Base-by-base conservation (phyloP, 2,329 filamentous ascomycete genomes). In the Botryosphaeria dothidea region DNA sequence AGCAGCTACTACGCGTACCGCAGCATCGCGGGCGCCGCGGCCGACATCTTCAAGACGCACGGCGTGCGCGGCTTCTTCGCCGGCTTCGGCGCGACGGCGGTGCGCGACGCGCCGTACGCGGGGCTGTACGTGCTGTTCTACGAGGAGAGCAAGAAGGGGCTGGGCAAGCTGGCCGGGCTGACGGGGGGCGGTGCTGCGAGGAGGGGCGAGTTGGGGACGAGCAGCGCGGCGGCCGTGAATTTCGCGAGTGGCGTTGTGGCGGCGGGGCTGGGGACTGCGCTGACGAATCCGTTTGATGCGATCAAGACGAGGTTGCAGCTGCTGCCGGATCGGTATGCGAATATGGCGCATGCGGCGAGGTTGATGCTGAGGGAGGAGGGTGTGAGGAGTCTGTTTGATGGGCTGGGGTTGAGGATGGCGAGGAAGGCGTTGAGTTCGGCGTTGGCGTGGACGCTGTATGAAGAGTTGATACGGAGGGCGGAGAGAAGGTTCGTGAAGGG, bases 401-500 rank as follows among this genome's bases (percentile, higher is more conserved):
- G 95, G 0, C 78, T 99, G 64, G 92, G 87, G 1, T 81, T 99
- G 69, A 86, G 95, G 65, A 96, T 98, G 84, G 91, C 89, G 51
- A 85, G 95, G 70, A 99, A 99, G 78, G 94, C 93, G 4, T 79
- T 97, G 49, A 97, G 93, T 77, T 94, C 91, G 61, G 95, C 95
- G n/a, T 83, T 98, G 70, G 94, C 94, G 7, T 99, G 95, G 95
- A 98, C 94, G 9, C 84, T 97, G 45, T 99, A 99, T 74, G 95
- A 99, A 80, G 94, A 97, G 77, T 78, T 97, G 71, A 90, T 98
- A 68, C 83, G 93, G 66, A 85, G 91, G 70, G 90, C 90, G 0
- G 88, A 89, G 76, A 79, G 70, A 51, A 70, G 71, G 65, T 75
- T 54, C n/a, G 52, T 38, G 36, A 54, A 31, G n/a, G 27, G 51